These are phyloP conservation scores for Lophiotrema nucula DNA, from an alignment of 495 filamentous ascomycete genomes.

Conservation along the genomic window DNA sequence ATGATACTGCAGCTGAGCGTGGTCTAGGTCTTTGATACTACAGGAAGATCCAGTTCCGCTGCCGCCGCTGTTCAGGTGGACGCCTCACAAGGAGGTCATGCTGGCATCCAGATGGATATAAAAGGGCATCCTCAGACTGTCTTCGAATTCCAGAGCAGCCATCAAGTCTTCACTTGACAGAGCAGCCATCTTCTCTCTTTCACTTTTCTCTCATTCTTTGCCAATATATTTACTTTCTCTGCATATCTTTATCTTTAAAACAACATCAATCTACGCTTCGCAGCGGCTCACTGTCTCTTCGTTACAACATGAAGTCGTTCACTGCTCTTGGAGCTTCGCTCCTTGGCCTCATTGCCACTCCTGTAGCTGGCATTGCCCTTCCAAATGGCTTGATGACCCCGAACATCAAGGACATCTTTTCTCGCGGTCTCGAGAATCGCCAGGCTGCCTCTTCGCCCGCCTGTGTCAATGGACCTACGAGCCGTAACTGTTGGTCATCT, in stretches of 20 bases:
- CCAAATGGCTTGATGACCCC: conserved; percentile 1
- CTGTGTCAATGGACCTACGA: conserved; percentile 30
- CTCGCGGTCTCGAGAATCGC: conserved; percentile 3
- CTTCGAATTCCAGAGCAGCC: conserved; percentile 5
- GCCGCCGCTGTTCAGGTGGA: background rate
- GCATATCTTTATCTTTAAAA: conserved; percentile 7
- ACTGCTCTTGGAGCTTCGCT: conserved; percentile 13
- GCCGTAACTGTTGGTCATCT: conserved; percentile 28
- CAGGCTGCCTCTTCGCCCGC: conserved; percentile 4
- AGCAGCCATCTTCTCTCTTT: background rate
- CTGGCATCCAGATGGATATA: conserved; percentile 8
- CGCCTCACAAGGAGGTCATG: too few species aligned
- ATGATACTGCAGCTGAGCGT: conserved; percentile 15
- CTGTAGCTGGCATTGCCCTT: conserved; percentile 6
- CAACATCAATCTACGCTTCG: background rate
- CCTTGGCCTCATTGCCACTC: conserved; percentile 11
- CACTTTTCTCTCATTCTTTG: conserved; percentile 3
- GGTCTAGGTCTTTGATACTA: background rate
- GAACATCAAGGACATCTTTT: background rate
- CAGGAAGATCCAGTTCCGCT: background rate
- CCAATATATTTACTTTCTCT: background rate
- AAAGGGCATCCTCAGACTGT: background rate
- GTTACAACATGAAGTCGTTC: conserved; percentile 15
- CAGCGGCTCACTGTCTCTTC: background rate
- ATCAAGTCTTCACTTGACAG: background rate